Evolutionary conservation across 352 stramenopile species (phyloP).

Genomic region (Globisporangium radiosum): DNA sequence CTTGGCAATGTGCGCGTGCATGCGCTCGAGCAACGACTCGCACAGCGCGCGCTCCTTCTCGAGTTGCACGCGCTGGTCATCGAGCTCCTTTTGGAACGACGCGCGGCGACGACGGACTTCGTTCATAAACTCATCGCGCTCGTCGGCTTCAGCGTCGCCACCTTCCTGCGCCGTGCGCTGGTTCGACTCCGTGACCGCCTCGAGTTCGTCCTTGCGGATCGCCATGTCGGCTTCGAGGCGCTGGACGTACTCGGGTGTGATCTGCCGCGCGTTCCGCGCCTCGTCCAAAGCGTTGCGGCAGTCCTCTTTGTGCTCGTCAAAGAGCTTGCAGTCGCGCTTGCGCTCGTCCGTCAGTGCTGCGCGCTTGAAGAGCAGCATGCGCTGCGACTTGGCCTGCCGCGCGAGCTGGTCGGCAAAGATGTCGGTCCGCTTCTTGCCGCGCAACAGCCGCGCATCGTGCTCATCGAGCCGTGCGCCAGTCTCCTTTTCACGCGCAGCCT

Average conservation of each 20-base stretch:
- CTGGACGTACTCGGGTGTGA: conserved; percentile 82
- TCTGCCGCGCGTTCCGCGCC: conserved; percentile 54
- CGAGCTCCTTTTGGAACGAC: conserved; percentile 82
- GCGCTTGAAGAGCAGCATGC: conserved; percentile 85
- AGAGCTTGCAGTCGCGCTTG: conserved; percentile 72
- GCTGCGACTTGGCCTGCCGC: conserved; percentile 76
- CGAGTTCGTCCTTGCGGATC: conserved; percentile 65
- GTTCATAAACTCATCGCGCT: conserved; percentile 88
- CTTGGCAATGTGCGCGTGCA: conserved; percentile 79
- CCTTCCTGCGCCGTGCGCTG: conserved; percentile 76
- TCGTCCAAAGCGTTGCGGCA: conserved; percentile 72
- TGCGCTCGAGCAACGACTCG: conserved; percentile 69
- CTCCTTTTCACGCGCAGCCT: conserved; percentile 50
- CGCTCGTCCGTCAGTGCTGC: conserved; percentile 79
- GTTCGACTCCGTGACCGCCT: conserved; percentile 79
- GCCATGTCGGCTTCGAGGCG: conserved; percentile 84
- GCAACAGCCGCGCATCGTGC: conserved; percentile 58
- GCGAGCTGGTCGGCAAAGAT: conserved; percentile 75
- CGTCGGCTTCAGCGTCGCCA: conserved; percentile 61
- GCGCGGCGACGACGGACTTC: conserved; percentile 66
- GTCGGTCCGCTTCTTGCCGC: conserved; percentile 81
- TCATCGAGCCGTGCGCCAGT: conserved; percentile 62
- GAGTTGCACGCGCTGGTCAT: conserved; percentile 68
- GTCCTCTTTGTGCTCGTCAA: conserved; percentile 82
- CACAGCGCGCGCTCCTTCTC: conserved; percentile 75